These are phyloP conservation scores for Xylaria scruposa DNA, from an alignment of 495 filamentous ascomycete genomes.

Conservation along the genomic window DNA sequence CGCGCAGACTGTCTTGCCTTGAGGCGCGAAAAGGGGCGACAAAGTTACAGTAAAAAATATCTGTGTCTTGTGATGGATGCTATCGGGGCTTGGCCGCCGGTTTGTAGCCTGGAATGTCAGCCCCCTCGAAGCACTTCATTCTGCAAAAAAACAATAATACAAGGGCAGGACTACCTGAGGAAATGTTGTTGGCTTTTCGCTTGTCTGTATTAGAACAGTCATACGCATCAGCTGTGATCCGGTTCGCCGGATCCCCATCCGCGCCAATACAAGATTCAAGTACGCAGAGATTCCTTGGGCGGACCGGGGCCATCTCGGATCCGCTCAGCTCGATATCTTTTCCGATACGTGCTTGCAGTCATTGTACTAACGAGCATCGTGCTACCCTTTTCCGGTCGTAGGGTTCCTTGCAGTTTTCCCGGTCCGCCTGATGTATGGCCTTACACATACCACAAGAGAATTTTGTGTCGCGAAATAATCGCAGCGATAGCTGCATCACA, in stretches of 20 bases:
- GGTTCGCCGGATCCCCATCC: conserved; percentile 3
- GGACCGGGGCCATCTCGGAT: background rate
- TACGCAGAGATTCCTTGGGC: background rate
- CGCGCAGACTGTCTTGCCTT: background rate
- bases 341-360: background rate
- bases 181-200: conserved; percentile 8
- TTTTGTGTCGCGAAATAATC: background rate
- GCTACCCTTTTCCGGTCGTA: background rate
- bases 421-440: background rate
- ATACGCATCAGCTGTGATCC: background rate
- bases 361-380: background rate
- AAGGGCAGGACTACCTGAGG: conserved; percentile 9
- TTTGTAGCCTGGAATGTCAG: conserved; percentile 11
- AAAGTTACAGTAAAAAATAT: background rate
- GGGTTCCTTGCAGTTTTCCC: background rate
- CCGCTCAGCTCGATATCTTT: background rate
- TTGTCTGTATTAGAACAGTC: background rate
- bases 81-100: conserved; percentile 18
- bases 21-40: background rate
- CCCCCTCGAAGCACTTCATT: conserved; percentile 7
- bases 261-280: background rate
- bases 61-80: conserved; percentile 3
- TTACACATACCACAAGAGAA: background rate
- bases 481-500: background rate
- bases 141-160: background rate